Conservation (phyloP, 1,284 basidiomycete species). For the Sphagnurus paluster region DNA sequence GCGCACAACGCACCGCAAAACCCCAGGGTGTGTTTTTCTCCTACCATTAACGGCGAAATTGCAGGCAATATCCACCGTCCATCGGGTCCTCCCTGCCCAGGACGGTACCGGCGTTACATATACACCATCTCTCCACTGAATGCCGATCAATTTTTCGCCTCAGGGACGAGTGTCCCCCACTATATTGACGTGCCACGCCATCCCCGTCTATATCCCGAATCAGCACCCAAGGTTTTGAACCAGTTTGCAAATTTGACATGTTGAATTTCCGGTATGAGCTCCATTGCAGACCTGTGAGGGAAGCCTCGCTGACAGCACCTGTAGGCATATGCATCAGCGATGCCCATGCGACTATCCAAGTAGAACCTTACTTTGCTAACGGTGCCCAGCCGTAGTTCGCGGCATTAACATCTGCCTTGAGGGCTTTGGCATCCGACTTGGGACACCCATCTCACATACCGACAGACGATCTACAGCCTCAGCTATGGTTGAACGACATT, state of each 20-base stretch:
- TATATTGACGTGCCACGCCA: neutral
- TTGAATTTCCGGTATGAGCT: neutral
- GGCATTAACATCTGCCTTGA: no score
- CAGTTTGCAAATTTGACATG: constrained; percentile 2
- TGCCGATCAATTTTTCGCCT: constrained; percentile 7
- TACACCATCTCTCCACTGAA: neutral
- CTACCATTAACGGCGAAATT: constrained; percentile 4
- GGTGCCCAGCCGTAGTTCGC: no score
- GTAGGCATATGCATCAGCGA: neutral
- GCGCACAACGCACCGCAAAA: neutral
- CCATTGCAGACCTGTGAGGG: constrained; percentile 2
- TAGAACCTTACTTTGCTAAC: no score
- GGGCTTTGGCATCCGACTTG: no score
- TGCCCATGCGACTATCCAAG: no score
- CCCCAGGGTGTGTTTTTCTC: neutral
- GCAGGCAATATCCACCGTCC: neutral
- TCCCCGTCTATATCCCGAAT: constrained; percentile 5
- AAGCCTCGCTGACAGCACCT: neutral
- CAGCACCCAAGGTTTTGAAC: neutral
- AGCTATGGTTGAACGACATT: no score
- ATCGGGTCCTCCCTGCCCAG: constrained; percentile 1
- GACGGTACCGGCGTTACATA: neutral
- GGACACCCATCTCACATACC: no score
- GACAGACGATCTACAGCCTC: no score
- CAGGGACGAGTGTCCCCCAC: constrained; percentile 7